Evolutionary conservation across 2,329 filamentous ascomycete species (phyloP).

Genomic region (Xylariaceae sp.): DNA sequence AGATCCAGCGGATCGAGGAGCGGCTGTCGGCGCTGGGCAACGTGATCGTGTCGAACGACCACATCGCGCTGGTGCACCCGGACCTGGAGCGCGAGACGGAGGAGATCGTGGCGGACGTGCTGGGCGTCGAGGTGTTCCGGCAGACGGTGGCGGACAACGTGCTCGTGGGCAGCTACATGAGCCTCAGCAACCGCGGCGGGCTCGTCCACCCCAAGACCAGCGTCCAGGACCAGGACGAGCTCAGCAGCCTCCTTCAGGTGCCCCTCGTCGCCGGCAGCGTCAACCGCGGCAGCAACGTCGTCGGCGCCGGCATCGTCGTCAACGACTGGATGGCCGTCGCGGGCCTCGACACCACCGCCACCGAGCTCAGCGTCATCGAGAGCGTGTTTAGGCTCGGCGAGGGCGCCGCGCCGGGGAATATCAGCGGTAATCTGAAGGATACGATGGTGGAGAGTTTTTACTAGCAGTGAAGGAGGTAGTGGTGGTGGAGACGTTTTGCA

Average conservation of each 20-base stretch:
- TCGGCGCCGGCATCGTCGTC: slow-evolving; percentile 96
- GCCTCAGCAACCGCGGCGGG: slow-evolving; percentile 91
- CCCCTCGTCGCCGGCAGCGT: slow-evolving; percentile 92
- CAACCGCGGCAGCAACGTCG: slow-evolving; percentile 89
- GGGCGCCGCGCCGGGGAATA: slow-evolving; percentile 75
- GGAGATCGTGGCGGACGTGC: slow-evolving; percentile 95
- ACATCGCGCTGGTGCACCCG: slow-evolving; percentile 94
- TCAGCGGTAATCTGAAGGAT: slow-evolving; percentile 88
- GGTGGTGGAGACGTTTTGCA: not conserved
- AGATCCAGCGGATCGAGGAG: slow-evolving; percentile 98
- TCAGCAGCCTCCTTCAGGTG: slow-evolving; percentile 90
- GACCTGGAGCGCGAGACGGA: slow-evolving; percentile 97
- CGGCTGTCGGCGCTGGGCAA: slow-evolving; percentile 93
- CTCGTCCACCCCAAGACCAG: slow-evolving; percentile 97
- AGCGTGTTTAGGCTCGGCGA: slow-evolving; percentile 94
- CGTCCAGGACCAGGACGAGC: slow-evolving; percentile 97
- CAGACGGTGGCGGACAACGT: slow-evolving; percentile 98
- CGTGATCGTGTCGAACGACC: slow-evolving; percentile 95
- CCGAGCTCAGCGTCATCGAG: slow-evolving; percentile 94
- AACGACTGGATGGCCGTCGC: slow-evolving; percentile 98
- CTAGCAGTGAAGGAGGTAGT: slow-evolving; percentile 54
- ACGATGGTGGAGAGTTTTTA: slow-evolving; percentile 99
- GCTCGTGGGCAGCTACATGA: slow-evolving; percentile 95
- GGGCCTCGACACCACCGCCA: slow-evolving; percentile 93
- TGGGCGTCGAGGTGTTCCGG: slow-evolving; percentile 86